Percentiles rank a stretch among this genome's conserved stretches.
Conservation (phyloP, 2,329 filamentous ascomycete genomes). For the Xylaria multiplex region DNA sequence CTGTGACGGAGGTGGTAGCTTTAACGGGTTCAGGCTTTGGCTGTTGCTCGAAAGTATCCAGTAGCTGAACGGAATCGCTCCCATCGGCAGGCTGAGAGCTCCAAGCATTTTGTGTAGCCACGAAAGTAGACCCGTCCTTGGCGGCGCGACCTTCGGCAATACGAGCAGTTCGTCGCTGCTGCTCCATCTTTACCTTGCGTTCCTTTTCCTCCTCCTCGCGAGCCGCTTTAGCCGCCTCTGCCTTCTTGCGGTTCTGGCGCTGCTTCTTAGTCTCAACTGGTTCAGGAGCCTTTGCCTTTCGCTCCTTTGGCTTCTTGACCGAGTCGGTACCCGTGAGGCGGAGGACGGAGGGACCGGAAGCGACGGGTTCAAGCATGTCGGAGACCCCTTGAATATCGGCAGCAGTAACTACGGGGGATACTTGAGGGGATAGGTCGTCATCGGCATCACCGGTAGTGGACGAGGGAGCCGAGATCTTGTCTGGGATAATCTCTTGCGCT, state of each 20-base stretch:
- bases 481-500: constrained; percentile 62
- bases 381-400: constrained; percentile 75
- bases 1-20: constrained; percentile 42
- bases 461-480: constrained; percentile 68
- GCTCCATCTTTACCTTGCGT: constrained; percentile 79
- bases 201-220: constrained; percentile 82
- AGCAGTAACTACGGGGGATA: constrained; percentile 70
- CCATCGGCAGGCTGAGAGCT: constrained; percentile 53
- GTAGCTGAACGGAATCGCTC: constrained; percentile 57
- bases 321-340: constrained; percentile 76
- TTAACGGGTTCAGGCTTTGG: constrained; percentile 51
- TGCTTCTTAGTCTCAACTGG: constrained; percentile 91
- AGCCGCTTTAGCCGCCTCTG: constrained; percentile 78
- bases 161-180: constrained; percentile 83
- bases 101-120: constrained; percentile 58
- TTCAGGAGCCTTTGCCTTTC: constrained; percentile 70
- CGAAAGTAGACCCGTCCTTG: constrained; percentile 77
- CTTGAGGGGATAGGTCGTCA: constrained; percentile 78
- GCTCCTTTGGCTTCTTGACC: constrained; percentile 72
- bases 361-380: constrained; percentile 87
- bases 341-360: constrained; percentile 76
- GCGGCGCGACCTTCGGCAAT: constrained; percentile 83
- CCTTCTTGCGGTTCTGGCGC: constrained; percentile 90
- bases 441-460: constrained; percentile 82
- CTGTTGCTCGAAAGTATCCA: constrained; percentile 66